A percentile compares a stretch with the other conserved stretches of the same genome.
Conservation (phyloP, 2,329 filamentous ascomycete species). For the Phaeosphaeria sp. region DNA sequence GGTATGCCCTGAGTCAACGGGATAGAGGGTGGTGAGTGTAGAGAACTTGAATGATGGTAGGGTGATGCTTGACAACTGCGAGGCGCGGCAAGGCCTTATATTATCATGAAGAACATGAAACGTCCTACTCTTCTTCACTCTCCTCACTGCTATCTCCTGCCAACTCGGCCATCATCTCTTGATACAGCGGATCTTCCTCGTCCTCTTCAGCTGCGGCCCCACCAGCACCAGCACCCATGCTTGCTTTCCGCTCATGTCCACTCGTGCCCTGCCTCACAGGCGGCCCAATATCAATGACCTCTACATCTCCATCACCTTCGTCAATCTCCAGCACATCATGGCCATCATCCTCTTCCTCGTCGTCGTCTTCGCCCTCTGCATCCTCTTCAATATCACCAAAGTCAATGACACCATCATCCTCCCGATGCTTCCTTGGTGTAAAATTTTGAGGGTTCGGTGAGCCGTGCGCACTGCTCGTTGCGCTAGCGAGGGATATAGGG, state of each 20-base stretch:
- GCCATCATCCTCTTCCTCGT: slow-evolving; percentile 40
- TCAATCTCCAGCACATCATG: slow-evolving; percentile 21
- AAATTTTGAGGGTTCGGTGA: slow-evolving; percentile 30
- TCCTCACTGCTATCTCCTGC: slow-evolving; percentile 49
- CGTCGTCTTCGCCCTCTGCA: slow-evolving; percentile 34
- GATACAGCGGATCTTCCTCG: slow-evolving; percentile 53
- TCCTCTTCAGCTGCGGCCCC: slow-evolving; percentile 33
- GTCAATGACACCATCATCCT: slow-evolving; percentile 45
- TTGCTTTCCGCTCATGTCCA: slow-evolving; percentile 15
- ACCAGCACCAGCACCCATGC: slow-evolving; percentile 5
- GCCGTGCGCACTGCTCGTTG: slow-evolving; percentile 46
- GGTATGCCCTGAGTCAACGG: slow-evolving; percentile 2
- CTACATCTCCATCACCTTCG: slow-evolving; percentile 36
- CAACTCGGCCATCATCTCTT: slow-evolving; percentile 52
- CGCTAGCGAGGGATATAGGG: slow-evolving; percentile 53
- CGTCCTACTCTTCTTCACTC: slow-evolving; percentile 51
- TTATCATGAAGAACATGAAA: too few relatives aligned
- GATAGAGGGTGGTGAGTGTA: too few relatives aligned
- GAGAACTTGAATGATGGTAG: too few relatives aligned
- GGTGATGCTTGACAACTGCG: too few relatives aligned
- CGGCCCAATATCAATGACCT: slow-evolving; percentile 41
- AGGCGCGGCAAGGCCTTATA: too few relatives aligned
- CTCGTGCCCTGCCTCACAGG: slow-evolving; percentile 26
- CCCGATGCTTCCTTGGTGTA: slow-evolving; percentile 19
- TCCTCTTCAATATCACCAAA: slow-evolving; percentile 39